Evolutionary conservation across 352 stramenopile genomes (phyloP).

Genomic region (Globisporangium echinulatum): DNA sequence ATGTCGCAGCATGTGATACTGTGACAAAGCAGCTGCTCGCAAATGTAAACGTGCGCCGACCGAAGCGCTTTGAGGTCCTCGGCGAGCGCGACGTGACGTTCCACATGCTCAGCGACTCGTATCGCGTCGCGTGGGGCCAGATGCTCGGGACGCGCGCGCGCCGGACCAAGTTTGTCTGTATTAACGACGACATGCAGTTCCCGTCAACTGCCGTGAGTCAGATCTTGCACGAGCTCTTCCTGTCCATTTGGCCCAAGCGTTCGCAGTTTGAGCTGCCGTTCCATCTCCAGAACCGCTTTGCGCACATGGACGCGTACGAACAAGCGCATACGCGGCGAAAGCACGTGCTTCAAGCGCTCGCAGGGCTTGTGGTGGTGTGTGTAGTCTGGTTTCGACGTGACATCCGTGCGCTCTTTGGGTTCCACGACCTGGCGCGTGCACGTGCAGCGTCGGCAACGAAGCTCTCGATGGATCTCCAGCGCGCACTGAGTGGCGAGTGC

Average conservation of each 20-base stretch:
- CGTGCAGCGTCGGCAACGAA: slow-evolving; percentile 60
- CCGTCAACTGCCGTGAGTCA: slow-evolving; percentile 74
- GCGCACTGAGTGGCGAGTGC: slow-evolving; percentile 9
- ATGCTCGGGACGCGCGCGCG: slow-evolving; percentile 89
- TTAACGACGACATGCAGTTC: slow-evolving; percentile 95
- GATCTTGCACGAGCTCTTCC: slow-evolving; percentile 90
- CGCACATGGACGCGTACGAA: slow-evolving; percentile 76
- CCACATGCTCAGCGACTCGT: slow-evolving; percentile 94
- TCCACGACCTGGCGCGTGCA: slow-evolving; percentile 60
- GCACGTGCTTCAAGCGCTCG: slow-evolving; percentile 24
- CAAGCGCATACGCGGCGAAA: slow-evolving; percentile 41
- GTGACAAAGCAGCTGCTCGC: slow-evolving; percentile 48
- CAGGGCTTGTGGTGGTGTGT: slow-evolving; percentile 30
- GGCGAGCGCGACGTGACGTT: slow-evolving; percentile 89
- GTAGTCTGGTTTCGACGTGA: slow-evolving; percentile 50
- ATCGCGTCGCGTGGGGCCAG: slow-evolving; percentile 84
- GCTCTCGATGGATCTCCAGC: slow-evolving; percentile 44
- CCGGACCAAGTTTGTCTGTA: slow-evolving; percentile 94
- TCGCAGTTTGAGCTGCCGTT: slow-evolving; percentile 90
- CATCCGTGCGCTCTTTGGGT: slow-evolving; percentile 48
- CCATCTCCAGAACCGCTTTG: slow-evolving; percentile 82
- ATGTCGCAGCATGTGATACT: slow-evolving; percentile 43
- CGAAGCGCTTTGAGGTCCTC: slow-evolving; percentile 58
- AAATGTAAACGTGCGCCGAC: slow-evolving; percentile 68
- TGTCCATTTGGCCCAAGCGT: slow-evolving; percentile 87